Evolutionary conservation across 805 yeast genomes (phyloP).

Genomic region (Brettanomyces bruxellensis): DNA sequence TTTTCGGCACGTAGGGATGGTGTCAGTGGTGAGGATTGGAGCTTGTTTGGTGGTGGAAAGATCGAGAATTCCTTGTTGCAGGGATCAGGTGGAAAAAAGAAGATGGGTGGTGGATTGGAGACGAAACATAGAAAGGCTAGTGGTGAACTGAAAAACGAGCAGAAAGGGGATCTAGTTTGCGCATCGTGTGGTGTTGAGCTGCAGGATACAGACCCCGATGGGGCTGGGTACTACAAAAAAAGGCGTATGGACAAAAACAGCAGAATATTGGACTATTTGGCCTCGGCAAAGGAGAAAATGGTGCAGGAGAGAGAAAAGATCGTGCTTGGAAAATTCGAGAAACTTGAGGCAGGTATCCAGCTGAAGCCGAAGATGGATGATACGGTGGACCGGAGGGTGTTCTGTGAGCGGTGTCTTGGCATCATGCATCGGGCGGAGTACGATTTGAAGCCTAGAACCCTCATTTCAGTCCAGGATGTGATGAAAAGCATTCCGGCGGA

Average conservation of each 20-base stretch:
- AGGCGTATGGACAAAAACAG: neutral
- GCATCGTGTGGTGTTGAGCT: slow-evolving; percentile 4
- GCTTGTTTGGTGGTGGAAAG: no score
- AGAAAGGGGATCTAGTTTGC: neutral
- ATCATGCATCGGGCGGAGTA: slow-evolving; percentile 36
- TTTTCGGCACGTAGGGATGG: no score
- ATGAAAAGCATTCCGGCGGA: slow-evolving; percentile 31
- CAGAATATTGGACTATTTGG: neutral
- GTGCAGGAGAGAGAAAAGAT: neutral
- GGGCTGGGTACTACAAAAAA: neutral
- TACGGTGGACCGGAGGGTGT: slow-evolving; percentile 10
- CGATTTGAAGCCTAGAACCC: slow-evolving; percentile 25
- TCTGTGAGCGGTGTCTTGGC: slow-evolving; percentile 51
- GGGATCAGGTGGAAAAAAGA: no score
- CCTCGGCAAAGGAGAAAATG: neutral
- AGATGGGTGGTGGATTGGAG: no score
- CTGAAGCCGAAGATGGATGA: slow-evolving; percentile 1
- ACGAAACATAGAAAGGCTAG: no score
- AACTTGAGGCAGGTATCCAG: neutral
- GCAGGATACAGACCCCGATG: neutral
- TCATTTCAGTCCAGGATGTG: slow-evolving; percentile 23
- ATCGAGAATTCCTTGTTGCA: no score
- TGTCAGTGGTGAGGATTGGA: no score
- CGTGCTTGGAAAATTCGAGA: neutral
- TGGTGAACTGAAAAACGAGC: no score